Evolutionary conservation across 169 alveolate genomes (phyloP).

Genomic region (Eimeria maxima): DNA sequence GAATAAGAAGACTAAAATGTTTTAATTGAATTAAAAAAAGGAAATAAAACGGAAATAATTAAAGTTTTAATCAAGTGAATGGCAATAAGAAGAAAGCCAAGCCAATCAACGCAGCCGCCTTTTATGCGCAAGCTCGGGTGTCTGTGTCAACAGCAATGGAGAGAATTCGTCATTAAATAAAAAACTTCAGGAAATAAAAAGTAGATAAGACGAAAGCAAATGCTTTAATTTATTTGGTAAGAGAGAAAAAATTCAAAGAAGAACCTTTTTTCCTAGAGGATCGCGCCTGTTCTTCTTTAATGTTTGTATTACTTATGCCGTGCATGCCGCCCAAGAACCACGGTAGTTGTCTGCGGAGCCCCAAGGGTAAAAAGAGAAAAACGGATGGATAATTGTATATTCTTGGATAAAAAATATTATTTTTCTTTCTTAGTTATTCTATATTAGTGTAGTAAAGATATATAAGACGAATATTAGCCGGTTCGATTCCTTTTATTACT

Average conservation of each 20-base stretch:
- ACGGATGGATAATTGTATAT: not conserved
- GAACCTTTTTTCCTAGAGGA: not conserved
- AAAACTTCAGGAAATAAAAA: not conserved
- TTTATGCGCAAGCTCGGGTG: conserved; percentile 8
- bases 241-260: not conserved
- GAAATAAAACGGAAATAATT: not conserved
- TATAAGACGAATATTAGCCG: not conserved
- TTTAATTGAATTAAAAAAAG: not conserved
- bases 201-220: not conserved
- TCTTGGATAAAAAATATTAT: not conserved
- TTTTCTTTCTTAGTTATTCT: not conserved
- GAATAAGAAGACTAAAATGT: not conserved
- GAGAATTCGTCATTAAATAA: not conserved
- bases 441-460: not conserved
- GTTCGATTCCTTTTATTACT: not conserved
- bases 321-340: not conserved
- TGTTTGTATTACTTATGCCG: not conserved
- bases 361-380: not conserved
- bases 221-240: not conserved
- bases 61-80: not conserved
- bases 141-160: not conserved
- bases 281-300: not conserved
- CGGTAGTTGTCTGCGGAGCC: conserved; percentile 17
- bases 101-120: not conserved
- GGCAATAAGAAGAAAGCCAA: not conserved